Conservation (phyloP, 129 eudicot genomes). For the Cynara cardunculus region DNA sequence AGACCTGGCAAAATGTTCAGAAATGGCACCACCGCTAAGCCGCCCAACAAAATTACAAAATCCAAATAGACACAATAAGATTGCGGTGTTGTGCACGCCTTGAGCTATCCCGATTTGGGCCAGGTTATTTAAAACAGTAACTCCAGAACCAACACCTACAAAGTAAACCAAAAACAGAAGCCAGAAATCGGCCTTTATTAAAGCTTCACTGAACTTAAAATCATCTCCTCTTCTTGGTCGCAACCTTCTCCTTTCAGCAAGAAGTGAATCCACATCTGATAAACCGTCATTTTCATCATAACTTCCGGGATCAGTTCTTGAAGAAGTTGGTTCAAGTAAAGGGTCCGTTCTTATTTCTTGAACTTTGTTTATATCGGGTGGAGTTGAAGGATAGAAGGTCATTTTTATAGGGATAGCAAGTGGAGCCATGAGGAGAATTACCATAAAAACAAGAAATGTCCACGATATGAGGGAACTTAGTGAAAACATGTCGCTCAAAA, state of each 20-base stretch:
- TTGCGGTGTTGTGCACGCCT: slow-evolving; percentile 42
- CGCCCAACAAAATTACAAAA: slow-evolving; percentile 64
- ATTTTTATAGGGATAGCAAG: slow-evolving; percentile 58
- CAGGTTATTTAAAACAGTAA: slow-evolving; percentile 54
- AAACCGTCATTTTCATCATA: slow-evolving; percentile 29
- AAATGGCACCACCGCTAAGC: slow-evolving; percentile 65
- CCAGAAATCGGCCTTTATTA: slow-evolving; percentile 70
- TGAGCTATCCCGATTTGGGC: slow-evolving; percentile 69
- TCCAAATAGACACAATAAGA: slow-evolving; percentile 48
- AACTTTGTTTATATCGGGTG: slow-evolving; percentile 6
- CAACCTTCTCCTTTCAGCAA: slow-evolving; percentile 46
- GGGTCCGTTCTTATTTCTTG: slow-evolving; percentile 34
- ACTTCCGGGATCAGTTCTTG: slow-evolving; percentile 27
- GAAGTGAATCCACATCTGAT: slow-evolving; percentile 48
- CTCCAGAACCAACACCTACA: slow-evolving; percentile 62
- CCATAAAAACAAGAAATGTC: slow-evolving; percentile 42
- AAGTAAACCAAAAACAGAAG: slow-evolving; percentile 52
- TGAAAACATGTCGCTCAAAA: slow-evolving; percentile 31
- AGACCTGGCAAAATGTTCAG: slow-evolving; percentile 60
- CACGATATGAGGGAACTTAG: slow-evolving; percentile 30
- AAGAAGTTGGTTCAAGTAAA: slow-evolving; percentile 35
- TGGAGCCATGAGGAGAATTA: slow-evolving; percentile 57
- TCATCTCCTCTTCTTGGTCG: slow-evolving; percentile 63
- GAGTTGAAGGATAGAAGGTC: slow-evolving; percentile 46
- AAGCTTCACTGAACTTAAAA: slow-evolving; percentile 51